Base-by-base conservation (phyloP, 2,329 filamentous ascomycete genomes). In the Podosphaera fusca region DNA sequence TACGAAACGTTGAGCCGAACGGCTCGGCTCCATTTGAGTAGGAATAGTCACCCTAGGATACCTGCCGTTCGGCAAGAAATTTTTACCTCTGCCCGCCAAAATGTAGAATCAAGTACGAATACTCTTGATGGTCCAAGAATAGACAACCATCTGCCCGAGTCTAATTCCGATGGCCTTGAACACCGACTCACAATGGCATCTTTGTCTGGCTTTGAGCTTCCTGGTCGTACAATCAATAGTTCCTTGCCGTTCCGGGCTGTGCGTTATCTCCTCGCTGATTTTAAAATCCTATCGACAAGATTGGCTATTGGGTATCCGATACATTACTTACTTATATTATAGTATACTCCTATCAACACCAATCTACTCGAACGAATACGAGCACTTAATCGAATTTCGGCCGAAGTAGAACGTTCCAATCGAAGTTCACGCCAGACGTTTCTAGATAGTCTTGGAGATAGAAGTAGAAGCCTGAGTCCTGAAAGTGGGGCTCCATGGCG, bases 401-500 rank as follows among this genome's bases (percentile, higher is more conserved):
- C n/a, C 30, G 59, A 59, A 21, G 36, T 60, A 35, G 59, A 61
- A 46, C 58, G 58, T 35, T 60, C 58, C 52, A 60, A 55, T 50
- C 53, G 61, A 54, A 53, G 57, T n/a, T 54, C 59, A 38, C 60
- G 58, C 36, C 59, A 62, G 56, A 59, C 59, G 38, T 61, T 58
- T 55, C 60, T 84, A 1, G 82, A 94, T 68, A 87, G 87, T 3
- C 76, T 95, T 14, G 88, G 87, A 42, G 87, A 95, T 69, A 84
- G 88, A 58, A 79, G 87, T 60, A 80, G 87, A 63, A 94, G 87
- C 68, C 71, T 87, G n/a, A 88, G 83, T 65, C 82, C 84, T 7
- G 82, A 70, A 56, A 74, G 72, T 45, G 76, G 79, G 60, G 74
- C 76, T 55, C 74, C 74, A 1, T 95, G 89, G 89, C 84, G 90